Conservation (phyloP, 148 eudicot genomes). For the Chenopodium quinoa region DNA sequence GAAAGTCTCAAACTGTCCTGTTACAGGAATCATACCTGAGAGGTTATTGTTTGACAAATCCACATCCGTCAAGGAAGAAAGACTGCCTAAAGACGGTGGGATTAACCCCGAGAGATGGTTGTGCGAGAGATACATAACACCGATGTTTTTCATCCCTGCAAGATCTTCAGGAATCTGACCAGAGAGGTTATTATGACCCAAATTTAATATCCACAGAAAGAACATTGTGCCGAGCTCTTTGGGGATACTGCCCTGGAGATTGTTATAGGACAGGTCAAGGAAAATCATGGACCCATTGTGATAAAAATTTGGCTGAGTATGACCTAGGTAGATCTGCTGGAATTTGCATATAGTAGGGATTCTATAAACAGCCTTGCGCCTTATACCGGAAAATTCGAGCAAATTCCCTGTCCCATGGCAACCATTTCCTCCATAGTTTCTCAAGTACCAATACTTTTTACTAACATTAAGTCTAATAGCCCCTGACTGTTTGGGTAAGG, state of each 20-base stretch:
- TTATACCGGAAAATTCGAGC: conserved; percentile 76
- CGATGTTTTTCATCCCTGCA: conserved; percentile 51
- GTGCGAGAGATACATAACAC: conserved; percentile 61
- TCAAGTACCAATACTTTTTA: conserved; percentile 64
- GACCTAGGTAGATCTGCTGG: conserved; percentile 56
- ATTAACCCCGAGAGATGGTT: conserved; percentile 67
- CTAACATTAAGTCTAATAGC: conserved; percentile 52
- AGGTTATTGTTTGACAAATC: conserved; percentile 68
- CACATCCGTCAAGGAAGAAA: conserved; percentile 53
- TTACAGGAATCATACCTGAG: conserved; percentile 65
- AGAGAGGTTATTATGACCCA: conserved; percentile 74
- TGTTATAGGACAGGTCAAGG: conserved; percentile 68
- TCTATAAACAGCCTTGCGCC: conserved; percentile 47
- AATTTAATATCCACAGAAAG: conserved; percentile 55
- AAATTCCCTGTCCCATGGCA: conserved; percentile 91
- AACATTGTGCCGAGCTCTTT: conserved; percentile 71
- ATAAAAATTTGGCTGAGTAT: conserved; percentile 68
- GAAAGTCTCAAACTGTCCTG: conserved; percentile 67
- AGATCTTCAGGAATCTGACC: conserved; percentile 76
- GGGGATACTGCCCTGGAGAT: conserved; percentile 65
- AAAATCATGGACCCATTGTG: conserved; percentile 81
- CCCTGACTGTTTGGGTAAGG: conserved; percentile 71
- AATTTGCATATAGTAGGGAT: conserved; percentile 60
- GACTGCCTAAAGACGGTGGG: conserved; percentile 48
- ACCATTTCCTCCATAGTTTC: conserved; percentile 64